Evolutionary conservation across 768 basidiomycete species (phyloP).

Genomic region (Tricholoma furcatifolium): DNA sequence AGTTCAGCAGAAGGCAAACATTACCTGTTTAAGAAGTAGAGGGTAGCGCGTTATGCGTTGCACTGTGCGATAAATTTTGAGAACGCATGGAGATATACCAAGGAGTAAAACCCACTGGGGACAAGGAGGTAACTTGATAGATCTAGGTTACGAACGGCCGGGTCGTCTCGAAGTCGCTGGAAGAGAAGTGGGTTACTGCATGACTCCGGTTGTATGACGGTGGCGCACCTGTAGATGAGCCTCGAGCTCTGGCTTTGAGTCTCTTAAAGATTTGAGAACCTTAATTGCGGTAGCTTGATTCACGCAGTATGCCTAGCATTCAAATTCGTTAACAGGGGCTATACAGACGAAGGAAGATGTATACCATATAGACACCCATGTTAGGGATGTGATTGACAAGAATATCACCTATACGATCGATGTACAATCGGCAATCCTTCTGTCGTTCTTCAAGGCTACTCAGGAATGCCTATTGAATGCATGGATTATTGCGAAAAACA

Average conservation of each 20-base stretch:
- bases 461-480: constrained; percentile 60
- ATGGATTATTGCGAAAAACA: not conserved
- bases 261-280: constrained; percentile 70
- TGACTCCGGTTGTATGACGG: not conserved
- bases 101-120: constrained; percentile 62
- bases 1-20: not conserved
- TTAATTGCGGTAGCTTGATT: constrained; percentile 82
- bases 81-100: not conserved
- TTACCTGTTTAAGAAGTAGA: constrained; percentile 76
- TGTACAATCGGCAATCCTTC: constrained; percentile 86
- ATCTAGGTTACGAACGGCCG: constrained; percentile 77
- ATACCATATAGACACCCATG: constrained; percentile 79
- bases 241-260: constrained; percentile 63
- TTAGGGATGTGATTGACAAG: constrained; percentile 70
- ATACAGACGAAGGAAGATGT: constrained; percentile 14
- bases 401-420: constrained; percentile 87
- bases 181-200: not conserved
- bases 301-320: constrained; percentile 81
- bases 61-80: constrained; percentile 48
- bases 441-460: constrained; percentile 91
- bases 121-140: constrained; percentile 87
- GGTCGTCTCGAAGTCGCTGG: constrained; percentile 75
- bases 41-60: constrained; percentile 96
- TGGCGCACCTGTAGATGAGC: constrained; percentile 61
- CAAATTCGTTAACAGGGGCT: not conserved